Percentiles rank a stretch among this genome's conserved stretches.
These are phyloP conservation scores for Logfia minima DNA, from an alignment of 129 eudicot genomes.

Conservation along the genomic window DNA sequence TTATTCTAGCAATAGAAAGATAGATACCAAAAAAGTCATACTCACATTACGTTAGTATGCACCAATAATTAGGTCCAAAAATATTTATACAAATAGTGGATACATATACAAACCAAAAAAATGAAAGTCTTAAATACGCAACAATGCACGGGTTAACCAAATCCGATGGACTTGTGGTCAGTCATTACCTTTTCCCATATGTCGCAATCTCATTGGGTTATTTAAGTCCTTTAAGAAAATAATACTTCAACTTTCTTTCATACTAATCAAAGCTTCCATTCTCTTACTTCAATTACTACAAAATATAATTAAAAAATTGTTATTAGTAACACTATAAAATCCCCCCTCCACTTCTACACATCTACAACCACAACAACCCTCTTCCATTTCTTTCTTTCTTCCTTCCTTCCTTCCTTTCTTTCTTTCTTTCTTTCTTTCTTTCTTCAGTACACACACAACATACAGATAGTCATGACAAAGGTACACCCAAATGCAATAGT, in stretches of 20 bases:
- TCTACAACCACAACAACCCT: not conserved
- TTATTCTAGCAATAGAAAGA: not conserved
- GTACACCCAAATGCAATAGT: slow-evolving; percentile 34
- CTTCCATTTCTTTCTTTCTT: slow-evolving; percentile 10
- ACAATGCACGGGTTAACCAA: slow-evolving; percentile 31
- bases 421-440: slow-evolving; percentile 7
- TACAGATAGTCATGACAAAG: slow-evolving; percentile 22
- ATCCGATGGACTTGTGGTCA: not conserved
- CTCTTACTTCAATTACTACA: not conserved
- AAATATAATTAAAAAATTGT: not conserved
- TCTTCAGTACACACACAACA: not conserved
- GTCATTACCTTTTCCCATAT: slow-evolving; percentile 5
- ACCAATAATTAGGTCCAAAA: not conserved
- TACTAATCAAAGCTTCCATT: not conserved
- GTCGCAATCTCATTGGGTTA: not conserved
- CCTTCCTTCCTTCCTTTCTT: not conserved
- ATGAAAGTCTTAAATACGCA: slow-evolving; percentile 26
- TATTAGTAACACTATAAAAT: slow-evolving; percentile 16
- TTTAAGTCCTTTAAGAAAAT: slow-evolving; percentile 1
- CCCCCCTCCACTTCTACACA: not conserved
- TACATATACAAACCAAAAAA: not conserved
- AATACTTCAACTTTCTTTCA: no score
- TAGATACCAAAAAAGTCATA: not conserved
- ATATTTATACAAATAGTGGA: not conserved
- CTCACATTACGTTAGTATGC: not conserved